Evolutionary conservation across 352 stramenopile species (phyloP), one percentile per base, ranked within the genome.

Genomic region (Pythium chondricola): DNA sequence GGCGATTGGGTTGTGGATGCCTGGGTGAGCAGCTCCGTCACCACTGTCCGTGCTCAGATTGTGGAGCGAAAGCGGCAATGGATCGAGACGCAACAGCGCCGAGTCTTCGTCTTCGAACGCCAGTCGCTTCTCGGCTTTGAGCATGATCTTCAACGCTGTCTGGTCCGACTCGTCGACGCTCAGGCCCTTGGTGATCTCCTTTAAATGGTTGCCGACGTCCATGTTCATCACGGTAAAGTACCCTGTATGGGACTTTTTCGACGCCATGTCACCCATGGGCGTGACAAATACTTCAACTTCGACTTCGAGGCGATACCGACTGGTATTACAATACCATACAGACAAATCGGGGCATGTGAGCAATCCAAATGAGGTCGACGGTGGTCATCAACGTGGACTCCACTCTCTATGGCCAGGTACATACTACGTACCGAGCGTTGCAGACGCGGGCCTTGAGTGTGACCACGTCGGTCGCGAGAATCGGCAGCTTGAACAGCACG

Each of bases 401-500:
- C n/a, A n/a, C n/a, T n/a, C n/a, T n/a, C n/a, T n/a, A n/a, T n/a
- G n/a, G n/a, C n/a, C n/a, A n/a, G n/a, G n/a, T n/a, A n/a, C n/a
- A n/a, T n/a, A n/a, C n/a, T n/a, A 52, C 67, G 17, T 45, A 88
- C 77, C 72, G 68, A 36, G 85, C 74, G 45, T 68, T 81, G 31
- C 75, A 71, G 26, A 88, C 68, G 36, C 71, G 74, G 2, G 77
- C 74, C 21, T 72, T 72, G 40, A 83, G 63, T 17, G 65, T 85
- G 24, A 88, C 65, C 27, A 88, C 54, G 42, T 88, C 74, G 3
- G 65, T 58, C 24, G 63, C 46, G 6, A 56, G 68, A 30, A 88
- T 85, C 24, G 74, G 77, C 30, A 85, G 61, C 52, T 83, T 85
- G 46, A 88, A 88, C 17, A 75, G 50, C 54, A 85, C 60, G 52